Conservation (phyloP, 345 rosid genomes). For the Heritiera fomes region DNA sequence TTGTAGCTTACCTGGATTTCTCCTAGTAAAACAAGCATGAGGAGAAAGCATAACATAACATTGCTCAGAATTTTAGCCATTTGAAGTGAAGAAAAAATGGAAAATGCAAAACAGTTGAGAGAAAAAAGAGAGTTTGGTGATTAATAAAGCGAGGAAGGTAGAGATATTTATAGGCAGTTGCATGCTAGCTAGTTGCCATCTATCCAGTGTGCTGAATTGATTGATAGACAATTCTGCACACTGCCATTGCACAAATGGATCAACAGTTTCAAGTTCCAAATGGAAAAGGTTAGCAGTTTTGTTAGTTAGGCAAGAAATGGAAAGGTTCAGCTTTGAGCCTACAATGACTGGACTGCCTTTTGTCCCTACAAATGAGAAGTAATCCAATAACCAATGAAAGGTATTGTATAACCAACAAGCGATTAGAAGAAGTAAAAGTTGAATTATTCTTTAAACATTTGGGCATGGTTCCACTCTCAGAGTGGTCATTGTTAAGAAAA, state of each 20-base stretch:
- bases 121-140: background rate
- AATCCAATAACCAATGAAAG: background rate
- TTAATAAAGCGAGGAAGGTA: background rate
- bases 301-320: background rate
- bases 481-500: too few relatives aligned
- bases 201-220: background rate
- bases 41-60: background rate
- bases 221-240: background rate
- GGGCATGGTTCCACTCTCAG: too few relatives aligned
- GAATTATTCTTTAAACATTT: too few relatives aligned
- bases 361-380: background rate
- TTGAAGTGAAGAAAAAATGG: background rate
- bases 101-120: background rate
- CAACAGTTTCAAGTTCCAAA: constrained; percentile 9
- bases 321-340: background rate
- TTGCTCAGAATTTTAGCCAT: constrained; percentile 7
- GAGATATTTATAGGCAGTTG: background rate
- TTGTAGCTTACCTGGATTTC: constrained; percentile 2
- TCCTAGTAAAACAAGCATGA: constrained; percentile 11
- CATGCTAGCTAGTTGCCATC: background rate
- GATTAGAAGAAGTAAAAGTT: too few relatives aligned
- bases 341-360: background rate
- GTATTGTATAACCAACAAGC: too few relatives aligned
- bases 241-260: background rate
- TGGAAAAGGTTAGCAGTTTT: background rate